Evolutionary conservation across 1,139 yeast species (phyloP), one percentile per base, ranked within the genome.

Genomic region (Casaregolazyma suthepensis): DNA sequence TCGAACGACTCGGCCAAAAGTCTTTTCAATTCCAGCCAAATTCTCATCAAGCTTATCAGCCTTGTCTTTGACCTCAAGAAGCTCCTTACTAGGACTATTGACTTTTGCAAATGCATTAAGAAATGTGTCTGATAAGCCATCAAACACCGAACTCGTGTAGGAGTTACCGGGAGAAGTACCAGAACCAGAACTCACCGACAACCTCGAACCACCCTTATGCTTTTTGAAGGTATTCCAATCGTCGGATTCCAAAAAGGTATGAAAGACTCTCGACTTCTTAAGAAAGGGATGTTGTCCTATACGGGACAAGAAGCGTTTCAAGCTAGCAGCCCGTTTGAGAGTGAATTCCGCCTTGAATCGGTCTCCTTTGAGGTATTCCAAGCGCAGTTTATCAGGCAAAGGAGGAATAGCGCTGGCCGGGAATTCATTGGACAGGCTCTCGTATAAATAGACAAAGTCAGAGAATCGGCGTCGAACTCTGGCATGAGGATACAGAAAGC

Each of bases 341-440:
- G 96, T 91, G 69, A 93, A 93, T 55, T 88, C 88, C 10, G 78
- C 71, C 52, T 88, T 81, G 66, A 88, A 88, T 18, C 96, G 78
- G 63, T 93, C 98, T n/a, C 99, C 99, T 45, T 96, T 90, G 54
- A 93, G 76, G 67, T 93, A 93, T 68, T 93, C 96, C 62, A 91
- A 75, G 57, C 95, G 81, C 74, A 87, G 88, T 70, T 90, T 91
- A 57, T 94, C 95, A 0, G 99, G 99, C 54, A 93, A 75, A 10
- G 99, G 98, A 1, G 99, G 99, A 0, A 93, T 82, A 40, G 93
- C 81, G 54, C 87, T 77, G 2, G 94, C 87, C 0, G 97, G 96
- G 65, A 77, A 87, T 66, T 90, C 97, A 62, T 81, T 83, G 49
- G 75, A 68, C 52, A 93, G 74, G 57, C 89, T 82, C 57, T 85